Conservation (phyloP, 331 rosid genomes). For the Prunus yedoensis region DNA sequence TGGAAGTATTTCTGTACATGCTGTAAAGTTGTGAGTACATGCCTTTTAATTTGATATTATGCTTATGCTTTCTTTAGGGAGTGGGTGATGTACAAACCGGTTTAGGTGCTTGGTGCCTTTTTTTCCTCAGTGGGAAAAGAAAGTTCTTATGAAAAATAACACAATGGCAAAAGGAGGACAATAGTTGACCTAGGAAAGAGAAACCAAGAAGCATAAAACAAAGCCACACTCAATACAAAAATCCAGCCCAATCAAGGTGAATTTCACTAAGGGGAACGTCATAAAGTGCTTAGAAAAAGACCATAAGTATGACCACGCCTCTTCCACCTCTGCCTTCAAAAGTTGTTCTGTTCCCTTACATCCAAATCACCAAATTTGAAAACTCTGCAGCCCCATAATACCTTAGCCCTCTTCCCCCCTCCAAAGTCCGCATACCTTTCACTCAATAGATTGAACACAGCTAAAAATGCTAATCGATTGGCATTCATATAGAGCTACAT, state of each 20-base stretch:
- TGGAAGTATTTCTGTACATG: slow-evolving; percentile 77
- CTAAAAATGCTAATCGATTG: background rate
- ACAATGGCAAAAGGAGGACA: background rate
- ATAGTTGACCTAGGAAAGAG: background rate
- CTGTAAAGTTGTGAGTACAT: slow-evolving; percentile 84
- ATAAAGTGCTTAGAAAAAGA: background rate
- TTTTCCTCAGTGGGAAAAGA: background rate
- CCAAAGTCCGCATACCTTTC: background rate
- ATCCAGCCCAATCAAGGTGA: background rate
- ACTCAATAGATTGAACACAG: background rate
- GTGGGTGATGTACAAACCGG: background rate
- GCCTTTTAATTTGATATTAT: background rate
- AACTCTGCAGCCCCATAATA: too few relatives aligned
- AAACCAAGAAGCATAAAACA: background rate
- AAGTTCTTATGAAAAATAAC: background rate
- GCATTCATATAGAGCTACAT: background rate
- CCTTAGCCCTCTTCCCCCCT: background rate
- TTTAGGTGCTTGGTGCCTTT: background rate
- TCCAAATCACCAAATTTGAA: too few relatives aligned
- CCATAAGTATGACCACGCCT: background rate
- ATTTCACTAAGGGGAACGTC: background rate
- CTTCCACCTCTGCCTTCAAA: background rate
- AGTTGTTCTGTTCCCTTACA: background rate
- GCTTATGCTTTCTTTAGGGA: slow-evolving; percentile 12
- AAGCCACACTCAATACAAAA: background rate